Conservation (phyloP, 208 protist species). For the Trichomonas vaginalis region DNA sequence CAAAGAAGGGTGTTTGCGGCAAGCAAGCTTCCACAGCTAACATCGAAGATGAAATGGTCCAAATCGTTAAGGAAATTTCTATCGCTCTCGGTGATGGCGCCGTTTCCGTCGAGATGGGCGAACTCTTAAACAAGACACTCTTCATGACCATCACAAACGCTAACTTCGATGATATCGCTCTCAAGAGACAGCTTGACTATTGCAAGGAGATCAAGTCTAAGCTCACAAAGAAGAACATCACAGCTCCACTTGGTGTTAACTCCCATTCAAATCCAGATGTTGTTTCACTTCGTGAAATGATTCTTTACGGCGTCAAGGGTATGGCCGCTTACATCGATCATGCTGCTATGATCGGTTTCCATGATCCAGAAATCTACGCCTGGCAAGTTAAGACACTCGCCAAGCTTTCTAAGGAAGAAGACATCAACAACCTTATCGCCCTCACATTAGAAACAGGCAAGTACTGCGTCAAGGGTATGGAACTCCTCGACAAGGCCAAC, state of each 20-base stretch:
- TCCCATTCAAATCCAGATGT: neutral
- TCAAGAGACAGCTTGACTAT: neutral
- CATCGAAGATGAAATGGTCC: neutral
- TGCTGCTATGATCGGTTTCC: neutral
- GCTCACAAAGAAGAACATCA: neutral
- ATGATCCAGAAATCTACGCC: neutral
- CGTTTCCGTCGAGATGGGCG: neutral
- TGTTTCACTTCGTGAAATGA: neutral
- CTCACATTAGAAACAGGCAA: neutral
- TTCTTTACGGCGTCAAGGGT: neutral
- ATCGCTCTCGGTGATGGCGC: neutral
- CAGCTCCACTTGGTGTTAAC: neutral
- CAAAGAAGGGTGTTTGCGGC: neutral
- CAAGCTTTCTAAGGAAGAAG: neutral
- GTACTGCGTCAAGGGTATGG: neutral
- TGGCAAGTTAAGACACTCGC: neutral
- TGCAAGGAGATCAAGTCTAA: neutral
- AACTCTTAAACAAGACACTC: neutral
- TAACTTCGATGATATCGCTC: neutral
- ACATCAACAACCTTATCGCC: neutral
- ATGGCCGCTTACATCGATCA: neutral
- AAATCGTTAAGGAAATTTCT: neutral
- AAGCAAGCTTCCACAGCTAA: neutral
- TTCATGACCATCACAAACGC: neutral
- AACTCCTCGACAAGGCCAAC: constrained; percentile 23